Evolutionary conservation across 352 stramenopile genomes (phyloP), one percentile per base, ranked within the genome.

Genomic region (Phytophthora foliorum): DNA sequence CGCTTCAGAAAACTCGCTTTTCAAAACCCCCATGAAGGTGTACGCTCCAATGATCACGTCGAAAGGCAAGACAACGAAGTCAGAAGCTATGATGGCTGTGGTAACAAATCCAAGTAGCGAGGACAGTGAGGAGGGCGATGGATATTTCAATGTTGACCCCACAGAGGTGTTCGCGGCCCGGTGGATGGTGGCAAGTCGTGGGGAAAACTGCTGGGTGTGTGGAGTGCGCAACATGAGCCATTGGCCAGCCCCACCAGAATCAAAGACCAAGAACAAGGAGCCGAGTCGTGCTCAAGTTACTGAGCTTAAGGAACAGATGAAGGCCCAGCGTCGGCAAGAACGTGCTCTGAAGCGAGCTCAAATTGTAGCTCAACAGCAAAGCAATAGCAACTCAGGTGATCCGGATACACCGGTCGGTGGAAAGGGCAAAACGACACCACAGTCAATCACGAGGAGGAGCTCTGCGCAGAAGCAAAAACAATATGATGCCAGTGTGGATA

Each of bases 121-220:
- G 46, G 83, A 93, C 38, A 78, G 80, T 49, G 83, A 91, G 17
- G 72, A 89, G 32, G 72, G 63, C 2, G 50, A 63, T 49, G 62
- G 86, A 3, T 94, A 90, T 57, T 77, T 94, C 34, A 94, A 92
- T 27, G 76, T 94, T 16, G 87, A 94, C 29, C 74, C 70, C 13
- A 92, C 84, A 3, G 80, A 92, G 14, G 67, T 77, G 11, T 90
- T 91, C 73, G 83, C 86, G 1, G 69, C 76, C 7, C 81, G 85
- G 3, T 94, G 81, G 87, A 85, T 91, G 80, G 84, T 87, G n/a
- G 82, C 75, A 19, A 92, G 78, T 59, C 70, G 55, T 31, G 74
- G 80, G 0, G 42, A 70, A 3, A 75, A 84, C 42, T 94, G 87
- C 61, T 94, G 87, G 87, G 87, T 94, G 11, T 94, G 87, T 56